Percentiles rank a stretch among this genome's conserved stretches.
These are phyloP conservation scores for Posidonia australis DNA, from an alignment of 106 monocot genomes.

Conservation along the genomic window DNA sequence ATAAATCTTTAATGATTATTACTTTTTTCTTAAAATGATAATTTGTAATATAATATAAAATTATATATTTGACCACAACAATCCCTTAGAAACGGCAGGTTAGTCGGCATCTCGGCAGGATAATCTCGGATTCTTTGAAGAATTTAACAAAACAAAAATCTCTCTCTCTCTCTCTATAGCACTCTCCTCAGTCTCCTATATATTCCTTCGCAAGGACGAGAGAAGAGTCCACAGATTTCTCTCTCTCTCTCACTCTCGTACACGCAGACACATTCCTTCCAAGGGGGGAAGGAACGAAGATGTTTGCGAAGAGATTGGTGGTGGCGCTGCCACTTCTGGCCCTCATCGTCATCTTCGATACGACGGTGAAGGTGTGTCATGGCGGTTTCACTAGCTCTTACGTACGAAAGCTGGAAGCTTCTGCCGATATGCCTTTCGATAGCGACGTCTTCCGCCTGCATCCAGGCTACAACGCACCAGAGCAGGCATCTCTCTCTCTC, in stretches of 20 bases:
- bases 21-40: too few species aligned
- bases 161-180: not conserved
- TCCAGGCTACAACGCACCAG: conserved; percentile 48
- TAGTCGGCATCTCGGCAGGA: too few species aligned
- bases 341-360: not conserved
- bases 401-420: conserved; percentile 20
- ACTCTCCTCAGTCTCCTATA: not conserved
- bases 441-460: conserved; percentile 49
- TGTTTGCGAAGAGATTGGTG: not conserved
- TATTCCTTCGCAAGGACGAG: too few species aligned
- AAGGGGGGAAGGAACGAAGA: not conserved
- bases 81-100: too few species aligned
- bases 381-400: conserved; percentile 37
- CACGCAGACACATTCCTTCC: not conserved
- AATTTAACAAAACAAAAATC: not conserved
- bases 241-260: too few species aligned
- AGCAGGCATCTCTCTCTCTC: conserved; percentile 25
- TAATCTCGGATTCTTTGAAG: too few species aligned
- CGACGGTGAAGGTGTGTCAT: not conserved
- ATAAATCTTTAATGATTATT: too few species aligned
- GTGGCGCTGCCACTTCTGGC: not conserved
- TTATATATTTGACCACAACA: too few species aligned
- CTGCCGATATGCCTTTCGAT: conserved; percentile 52
- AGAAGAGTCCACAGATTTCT: too few species aligned
- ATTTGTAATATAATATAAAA: too few species aligned